Evolutionary conservation across 768 basidiomycete species (phyloP).

Genomic region (Rhizopogon vinicolor): DNA sequence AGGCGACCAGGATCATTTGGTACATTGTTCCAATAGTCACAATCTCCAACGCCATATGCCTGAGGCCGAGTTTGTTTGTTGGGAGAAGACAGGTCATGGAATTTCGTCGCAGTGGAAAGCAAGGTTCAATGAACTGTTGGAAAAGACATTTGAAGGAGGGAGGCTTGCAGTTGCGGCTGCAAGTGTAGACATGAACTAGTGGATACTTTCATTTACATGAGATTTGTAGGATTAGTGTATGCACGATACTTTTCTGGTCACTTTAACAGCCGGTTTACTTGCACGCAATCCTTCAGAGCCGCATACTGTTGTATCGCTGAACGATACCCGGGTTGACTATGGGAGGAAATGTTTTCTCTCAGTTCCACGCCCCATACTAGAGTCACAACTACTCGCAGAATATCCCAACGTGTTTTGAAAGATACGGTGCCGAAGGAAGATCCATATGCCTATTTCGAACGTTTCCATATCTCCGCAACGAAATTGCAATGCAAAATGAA

Average conservation of each 20-base stretch:
- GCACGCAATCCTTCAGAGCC: too few relatives aligned
- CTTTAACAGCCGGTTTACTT: neutral
- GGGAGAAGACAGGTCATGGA: slow-evolving; percentile 63
- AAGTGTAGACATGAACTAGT: neutral
- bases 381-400: neutral
- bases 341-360: neutral
- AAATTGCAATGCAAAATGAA: neutral
- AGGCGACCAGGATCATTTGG: slow-evolving; percentile 60
- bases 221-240: neutral
- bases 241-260: too few relatives aligned
- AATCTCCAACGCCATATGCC: slow-evolving; percentile 54
- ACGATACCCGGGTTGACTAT: neutral
- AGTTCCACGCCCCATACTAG: too few relatives aligned
- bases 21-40: slow-evolving; percentile 46
- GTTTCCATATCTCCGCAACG: neutral
- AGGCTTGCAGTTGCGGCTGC: slow-evolving; percentile 1
- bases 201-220: neutral
- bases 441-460: neutral
- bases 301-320: neutral
- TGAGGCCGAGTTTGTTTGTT: slow-evolving; percentile 50
- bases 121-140: slow-evolving; percentile 53
- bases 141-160: slow-evolving; percentile 54
- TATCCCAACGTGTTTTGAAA: neutral
- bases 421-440: neutral
- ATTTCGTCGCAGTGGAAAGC: slow-evolving; percentile 44